A percentile compares a stretch with the other conserved stretches of the same genome.
These are phyloP conservation scores for Eucalyptus pauciflora DNA, from an alignment of 345 rosid species.

Conservation along the genomic window DNA sequence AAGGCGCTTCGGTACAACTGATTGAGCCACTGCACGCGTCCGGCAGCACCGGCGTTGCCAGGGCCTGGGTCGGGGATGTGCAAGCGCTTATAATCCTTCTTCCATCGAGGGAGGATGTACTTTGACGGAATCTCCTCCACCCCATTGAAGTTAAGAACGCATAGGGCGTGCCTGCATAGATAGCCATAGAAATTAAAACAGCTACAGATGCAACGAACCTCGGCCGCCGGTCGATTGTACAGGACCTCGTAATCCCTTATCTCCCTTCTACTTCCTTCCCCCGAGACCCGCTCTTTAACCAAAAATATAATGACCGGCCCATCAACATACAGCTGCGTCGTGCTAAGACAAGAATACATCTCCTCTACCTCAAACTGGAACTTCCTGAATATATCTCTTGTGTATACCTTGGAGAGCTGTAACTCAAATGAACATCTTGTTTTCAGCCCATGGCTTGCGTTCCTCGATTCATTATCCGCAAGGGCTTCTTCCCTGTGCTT, in stretches of 20 bases:
- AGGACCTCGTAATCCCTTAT: slow-evolving; percentile 59
- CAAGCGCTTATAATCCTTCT: slow-evolving; percentile 52
- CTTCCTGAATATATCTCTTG: slow-evolving; percentile 54
- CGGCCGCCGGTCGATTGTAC: slow-evolving; percentile 61
- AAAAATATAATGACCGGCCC: slow-evolving; percentile 60
- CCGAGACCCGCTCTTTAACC: slow-evolving; percentile 58
- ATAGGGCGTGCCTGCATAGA: slow-evolving; percentile 73
- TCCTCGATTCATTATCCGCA: slow-evolving; percentile 48
- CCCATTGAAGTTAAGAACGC: slow-evolving; percentile 66
- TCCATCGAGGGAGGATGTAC: slow-evolving; percentile 57
- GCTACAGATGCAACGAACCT: slow-evolving; percentile 78
- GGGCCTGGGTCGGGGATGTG: slow-evolving; percentile 14
- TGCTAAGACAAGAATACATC: slow-evolving; percentile 81
- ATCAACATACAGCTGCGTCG: slow-evolving; percentile 53
- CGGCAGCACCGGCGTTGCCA: neutral
- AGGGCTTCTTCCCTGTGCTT: slow-evolving; percentile 64
- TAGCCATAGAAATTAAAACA: slow-evolving; percentile 82
- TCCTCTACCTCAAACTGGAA: slow-evolving; percentile 80
- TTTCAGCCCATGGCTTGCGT: slow-evolving; percentile 31
- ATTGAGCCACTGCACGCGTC: slow-evolving; percentile 36
- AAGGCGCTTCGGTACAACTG: slow-evolving; percentile 41
- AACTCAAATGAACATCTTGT: slow-evolving; percentile 70
- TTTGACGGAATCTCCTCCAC: slow-evolving; percentile 57
- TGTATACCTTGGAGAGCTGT: slow-evolving; percentile 67
- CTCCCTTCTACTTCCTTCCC: slow-evolving; percentile 48